Base-by-base conservation (phyloP, 495 filamentous ascomycete genomes). In the Pyrenopolyporus hunteri region DNA sequence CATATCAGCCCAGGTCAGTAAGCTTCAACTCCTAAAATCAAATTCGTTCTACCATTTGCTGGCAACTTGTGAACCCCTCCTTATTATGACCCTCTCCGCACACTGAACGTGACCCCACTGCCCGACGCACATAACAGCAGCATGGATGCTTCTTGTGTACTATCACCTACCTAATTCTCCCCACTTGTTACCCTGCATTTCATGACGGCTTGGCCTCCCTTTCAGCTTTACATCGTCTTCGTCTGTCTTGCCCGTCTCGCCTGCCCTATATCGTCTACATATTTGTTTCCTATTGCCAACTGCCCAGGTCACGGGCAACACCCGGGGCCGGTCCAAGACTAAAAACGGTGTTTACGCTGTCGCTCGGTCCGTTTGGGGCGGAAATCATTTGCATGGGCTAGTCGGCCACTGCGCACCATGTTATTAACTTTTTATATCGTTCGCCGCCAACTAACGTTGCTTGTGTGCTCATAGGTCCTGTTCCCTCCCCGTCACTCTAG, bases 121-220 rank as follows among this genome's bases (percentile, higher is more conserved):
- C 19, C 20, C 19, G 37, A 11, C 37, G 37, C 22, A 40, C 37
- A 23, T 42, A 42, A 22, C 37, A 42, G 13, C 23, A 42, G n/a
- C n/a, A n/a, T n/a, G n/a, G 17, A 20, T 20, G 16, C 19, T 4
- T 20, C 37, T 42, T 11, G 23, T 17, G 23, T 42, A 23, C 13
- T 23, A 42, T 42, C 19, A 9, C 19, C 10, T 23, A 42, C 10
- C 2, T 1, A n/a, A n/a, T 11, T 17, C 37, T 25, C 42, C 57
- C 48, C 49, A 48, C 32, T 31, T 39, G 33, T 61, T 43, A 46
- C 25, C 26, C 33, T 47, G 33, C 48, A 42, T 33, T 14, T 33
- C 23, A 42, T 33, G 49, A 17, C 35, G 26, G 26, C 36, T 59
- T 25, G 56, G 56, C 23, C 22, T 37, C 11, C 26, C 16, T 33